Conservation (phyloP, 1,139 yeast genomes). For the Blastobotrys capitulatus region DNA sequence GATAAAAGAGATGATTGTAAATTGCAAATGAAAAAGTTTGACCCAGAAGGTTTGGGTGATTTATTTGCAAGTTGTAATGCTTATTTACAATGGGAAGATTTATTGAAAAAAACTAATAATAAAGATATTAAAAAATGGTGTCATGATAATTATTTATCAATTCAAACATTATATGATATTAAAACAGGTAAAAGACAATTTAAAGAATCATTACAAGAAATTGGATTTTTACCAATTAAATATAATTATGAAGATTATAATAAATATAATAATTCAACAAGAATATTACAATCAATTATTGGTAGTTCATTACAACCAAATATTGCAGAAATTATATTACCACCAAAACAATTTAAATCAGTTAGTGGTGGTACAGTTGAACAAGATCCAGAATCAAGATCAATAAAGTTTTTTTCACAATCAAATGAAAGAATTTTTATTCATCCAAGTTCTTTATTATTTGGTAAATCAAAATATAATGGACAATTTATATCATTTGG, state of each 20-base stretch:
- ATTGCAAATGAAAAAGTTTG: slow-evolving; percentile 40
- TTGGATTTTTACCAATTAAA: slow-evolving; percentile 58
- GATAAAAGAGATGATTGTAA: slow-evolving; percentile 66
- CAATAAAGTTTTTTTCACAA: slow-evolving; percentile 57
- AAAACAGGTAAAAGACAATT: slow-evolving; percentile 65
- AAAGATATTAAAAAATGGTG: slow-evolving; percentile 54
- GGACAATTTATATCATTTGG: slow-evolving; percentile 33
- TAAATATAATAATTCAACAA: slow-evolving; percentile 45
- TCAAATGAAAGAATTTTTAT: slow-evolving; percentile 51
- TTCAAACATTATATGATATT: slow-evolving; percentile 62
- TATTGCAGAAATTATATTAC: slow-evolving; percentile 71
- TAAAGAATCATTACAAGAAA: slow-evolving; percentile 58
- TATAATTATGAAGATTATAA: slow-evolving; percentile 29
- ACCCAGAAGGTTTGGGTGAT: slow-evolving; percentile 56
- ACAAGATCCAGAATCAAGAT: slow-evolving; percentile 73
- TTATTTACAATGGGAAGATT: slow-evolving; percentile 43
- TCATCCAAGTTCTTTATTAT: slow-evolving; percentile 77
- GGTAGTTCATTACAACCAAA: slow-evolving; percentile 83
- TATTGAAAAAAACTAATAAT: slow-evolving; percentile 16
- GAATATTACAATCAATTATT: slow-evolving; percentile 58
- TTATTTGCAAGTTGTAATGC: slow-evolving; percentile 59
- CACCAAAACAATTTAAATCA: slow-evolving; percentile 69
- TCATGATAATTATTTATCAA: slow-evolving; percentile 58
- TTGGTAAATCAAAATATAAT: slow-evolving; percentile 38
- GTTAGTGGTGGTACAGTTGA: slow-evolving; percentile 77